phyloP scores from a whole-genome alignment of 495 filamentous ascomycete species.

The Penicillium canariense region DNA sequence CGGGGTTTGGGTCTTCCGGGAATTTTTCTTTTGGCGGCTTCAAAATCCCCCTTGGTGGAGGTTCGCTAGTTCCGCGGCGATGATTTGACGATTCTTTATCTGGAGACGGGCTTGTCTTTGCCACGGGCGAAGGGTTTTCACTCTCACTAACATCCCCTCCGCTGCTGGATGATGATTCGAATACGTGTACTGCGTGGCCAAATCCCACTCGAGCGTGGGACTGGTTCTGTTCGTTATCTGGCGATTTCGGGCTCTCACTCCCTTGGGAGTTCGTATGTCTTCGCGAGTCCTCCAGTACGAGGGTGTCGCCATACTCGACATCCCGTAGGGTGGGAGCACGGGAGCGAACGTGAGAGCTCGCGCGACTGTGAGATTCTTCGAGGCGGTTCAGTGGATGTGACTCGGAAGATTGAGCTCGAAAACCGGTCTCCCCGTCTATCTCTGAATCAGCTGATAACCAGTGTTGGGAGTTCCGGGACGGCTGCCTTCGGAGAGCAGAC shows the following conservation, averaged over 20 bases:
- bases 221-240: not conserved
- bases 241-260: not conserved
- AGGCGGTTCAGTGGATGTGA: not conserved
- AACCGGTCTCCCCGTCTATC: not conserved
- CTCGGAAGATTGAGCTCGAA: not conserved
- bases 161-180: not conserved
- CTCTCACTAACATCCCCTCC: not conserved
- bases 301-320: slow-evolving; percentile 4
- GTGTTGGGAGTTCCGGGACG: too few relatives aligned
- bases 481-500: not conserved
- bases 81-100: not conserved
- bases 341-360: slow-evolving; percentile 6
- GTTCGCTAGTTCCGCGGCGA: not conserved
- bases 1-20: slow-evolving; percentile 3
- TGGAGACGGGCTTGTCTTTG: not conserved
- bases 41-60: not conserved
- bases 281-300: not conserved
- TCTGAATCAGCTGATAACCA: not conserved
- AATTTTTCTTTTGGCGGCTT: not conserved
- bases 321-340: not conserved
- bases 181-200: not conserved
- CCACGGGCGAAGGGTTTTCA: not conserved
- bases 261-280: not conserved
- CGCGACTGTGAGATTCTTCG: not conserved
- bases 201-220: not conserved